Evolutionary conservation across 805 yeast genomes (phyloP).

Genomic region (Metschnikowia anglica): DNA sequence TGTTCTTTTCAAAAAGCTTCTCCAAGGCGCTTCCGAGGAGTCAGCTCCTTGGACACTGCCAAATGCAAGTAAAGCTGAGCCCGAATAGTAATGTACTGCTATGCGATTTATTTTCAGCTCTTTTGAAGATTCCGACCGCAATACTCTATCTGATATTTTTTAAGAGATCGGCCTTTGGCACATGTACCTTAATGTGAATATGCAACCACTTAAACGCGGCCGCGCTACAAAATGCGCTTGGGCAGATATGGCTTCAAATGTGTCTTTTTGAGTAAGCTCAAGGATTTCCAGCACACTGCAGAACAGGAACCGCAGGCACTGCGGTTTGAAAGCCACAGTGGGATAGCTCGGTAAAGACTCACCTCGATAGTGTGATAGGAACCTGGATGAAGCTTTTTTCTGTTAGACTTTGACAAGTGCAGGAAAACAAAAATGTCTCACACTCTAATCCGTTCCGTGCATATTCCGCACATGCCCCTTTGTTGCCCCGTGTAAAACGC

Average conservation of each 20-base stretch:
- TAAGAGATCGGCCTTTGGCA: neutral
- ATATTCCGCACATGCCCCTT: constrained; percentile 1
- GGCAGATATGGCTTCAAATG: neutral
- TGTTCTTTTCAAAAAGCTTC: too few species aligned
- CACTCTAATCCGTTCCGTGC: neutral
- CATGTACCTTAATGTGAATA: neutral
- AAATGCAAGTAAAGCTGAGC: too few species aligned
- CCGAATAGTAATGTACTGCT: too few species aligned
- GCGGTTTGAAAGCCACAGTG: too few species aligned
- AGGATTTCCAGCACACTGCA: too few species aligned
- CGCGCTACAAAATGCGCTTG: neutral
- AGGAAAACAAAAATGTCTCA: neutral
- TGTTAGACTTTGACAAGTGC: neutral
- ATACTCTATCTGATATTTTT: too few species aligned
- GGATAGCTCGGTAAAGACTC: too few species aligned
- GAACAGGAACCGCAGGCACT: too few species aligned
- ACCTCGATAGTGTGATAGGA: too few species aligned
- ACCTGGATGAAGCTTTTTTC: neutral
- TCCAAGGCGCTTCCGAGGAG: too few species aligned
- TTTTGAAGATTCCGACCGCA: neutral
- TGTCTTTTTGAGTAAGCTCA: too few species aligned
- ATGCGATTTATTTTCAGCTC: neutral
- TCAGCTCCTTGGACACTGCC: too few species aligned
- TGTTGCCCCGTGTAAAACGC: constrained; percentile 2
- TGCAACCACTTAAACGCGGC: neutral